Evolutionary conservation across 805 yeast genomes (phyloP), one percentile per base, ranked within the genome.

Genomic region (Maudiozyma bulderi): DNA sequence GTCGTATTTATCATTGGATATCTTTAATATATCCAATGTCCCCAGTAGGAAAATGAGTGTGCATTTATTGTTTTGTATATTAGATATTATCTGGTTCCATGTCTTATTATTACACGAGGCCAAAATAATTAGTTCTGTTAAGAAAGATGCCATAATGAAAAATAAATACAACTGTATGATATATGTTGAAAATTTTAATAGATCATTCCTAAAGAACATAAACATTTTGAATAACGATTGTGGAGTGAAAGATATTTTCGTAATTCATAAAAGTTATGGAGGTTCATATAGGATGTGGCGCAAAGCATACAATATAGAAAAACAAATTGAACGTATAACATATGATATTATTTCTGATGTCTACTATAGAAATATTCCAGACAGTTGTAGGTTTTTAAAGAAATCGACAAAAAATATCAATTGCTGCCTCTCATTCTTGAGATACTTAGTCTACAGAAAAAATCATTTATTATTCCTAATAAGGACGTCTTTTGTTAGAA

Each of bases 1-100:
- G 6, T 13, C 20, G 49, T 40, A 46, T 10, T 38, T 43, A 6
- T 52, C 58, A 45, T 47, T 89, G 44, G 95, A 88, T 57, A 70
- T 66, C 45, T 69, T 86, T 7, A 84, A 95, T 15, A 76, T 86
- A 62, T 79, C 93, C 3, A 84, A 85, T 57, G 74, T 87, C 2
- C 76, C 77, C 43, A 74, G 80, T 0, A 58, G 64, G 4, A 62
- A 77, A 26, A 71, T 83, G 51, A 70, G 80, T 50, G 77, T 80
- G 26, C 96, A 88, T 64, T 75, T 88, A 47, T 60, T 79, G 0
- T 67, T 84, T 65, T 73, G 85, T 2, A 48, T 82, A 0, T 54
- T 79, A 2, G 76, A 81, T 0, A 72, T 86, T 2, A 55, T 70
- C 0, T 70, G 77, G 66, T 78, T 84, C 51, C 85, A 86, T 55